These are phyloP conservation scores for Coleophoma crateriformis DNA, from an alignment of 2,329 filamentous ascomycete species.

Conservation along the genomic window DNA sequence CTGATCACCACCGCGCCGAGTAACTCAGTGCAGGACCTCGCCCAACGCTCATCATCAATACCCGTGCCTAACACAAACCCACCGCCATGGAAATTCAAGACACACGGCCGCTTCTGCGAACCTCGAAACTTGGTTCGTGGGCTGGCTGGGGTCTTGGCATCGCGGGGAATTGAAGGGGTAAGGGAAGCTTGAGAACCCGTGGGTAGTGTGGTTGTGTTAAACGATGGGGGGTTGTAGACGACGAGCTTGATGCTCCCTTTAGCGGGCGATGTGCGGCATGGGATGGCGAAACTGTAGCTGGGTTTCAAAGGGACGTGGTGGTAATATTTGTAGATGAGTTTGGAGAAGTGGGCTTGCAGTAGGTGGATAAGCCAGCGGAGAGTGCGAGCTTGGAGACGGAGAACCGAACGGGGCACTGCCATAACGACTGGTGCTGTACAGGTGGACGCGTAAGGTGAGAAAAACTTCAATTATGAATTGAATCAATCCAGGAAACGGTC, in stretches of 20 bases:
- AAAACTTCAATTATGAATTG: too few species aligned
- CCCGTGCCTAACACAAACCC: slow-evolving; percentile 39
- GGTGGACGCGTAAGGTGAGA: too few species aligned
- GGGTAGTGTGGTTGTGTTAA: neutral
- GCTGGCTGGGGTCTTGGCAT: neutral
- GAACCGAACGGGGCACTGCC: neutral
- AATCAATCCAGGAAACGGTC: too few species aligned
- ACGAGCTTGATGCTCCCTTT: neutral
- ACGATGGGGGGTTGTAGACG: neutral
- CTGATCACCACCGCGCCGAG: slow-evolving; percentile 23
- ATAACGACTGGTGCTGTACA: neutral
- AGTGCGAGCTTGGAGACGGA: neutral
- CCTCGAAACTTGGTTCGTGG: too few species aligned
- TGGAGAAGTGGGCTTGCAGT: neutral
- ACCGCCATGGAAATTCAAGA: slow-evolving; percentile 58
- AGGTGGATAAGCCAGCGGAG: neutral
- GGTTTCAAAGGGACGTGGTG: neutral
- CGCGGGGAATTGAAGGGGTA: neutral
- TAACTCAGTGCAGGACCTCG: neutral
- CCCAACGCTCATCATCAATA: slow-evolving; percentile 1
- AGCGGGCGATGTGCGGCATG: neutral
- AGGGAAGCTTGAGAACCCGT: neutral
- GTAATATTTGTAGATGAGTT: neutral
- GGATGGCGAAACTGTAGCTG: neutral
- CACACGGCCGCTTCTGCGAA: neutral